Base-by-base conservation (phyloP, 495 filamentous ascomycete species). In the Penicillium maclennaniae region DNA sequence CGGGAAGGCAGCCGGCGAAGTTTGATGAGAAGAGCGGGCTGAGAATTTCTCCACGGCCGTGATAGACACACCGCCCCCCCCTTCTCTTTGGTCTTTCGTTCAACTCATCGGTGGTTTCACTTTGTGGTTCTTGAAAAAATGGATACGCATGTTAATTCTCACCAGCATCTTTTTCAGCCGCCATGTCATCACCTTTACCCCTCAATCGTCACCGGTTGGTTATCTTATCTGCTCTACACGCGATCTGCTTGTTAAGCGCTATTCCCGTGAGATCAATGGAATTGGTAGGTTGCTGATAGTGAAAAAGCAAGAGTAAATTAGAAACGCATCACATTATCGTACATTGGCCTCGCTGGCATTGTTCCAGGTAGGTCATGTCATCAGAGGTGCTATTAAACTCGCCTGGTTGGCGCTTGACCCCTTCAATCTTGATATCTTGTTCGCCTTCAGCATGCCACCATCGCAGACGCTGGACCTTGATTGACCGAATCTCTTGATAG, bases 371-470 rank as follows among this genome's bases (percentile, higher is more conserved):
- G 5, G 79, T 79, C 53, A 87, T 74, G 43, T 86, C 86, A 39
- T 87, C 83, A 8, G 63, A 63, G 7, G 56, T 51, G 21, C 56
- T 58, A 2, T 49, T 43, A 46, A 59, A 28, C 16, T 75, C 77
- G 16, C 76, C 76, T 16, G 76, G 72, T 61, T 82, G 83, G 49
- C 79, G 78, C 65, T 86, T 82, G 14, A 91, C 72, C 0, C 93
- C 93, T 48, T 81, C 85, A 17, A 97, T 77, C 55, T 79, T 89
- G 56, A 97, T 78, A 21, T 75, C 80, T 70, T 97, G 92, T 53
- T 90, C 79, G 0, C 92, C 95, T 42, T 84, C 84, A 5, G 80
- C 84, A 70, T 97, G 91, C 89, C 89, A 95, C 93, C 93, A 98
- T 56, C 78, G 79, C 23, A 98, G 72, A 43, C 81, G 77, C 68